Evolutionary conservation across 139 green algal species (phyloP).

Genomic region (Gonium pectorale): DNA sequence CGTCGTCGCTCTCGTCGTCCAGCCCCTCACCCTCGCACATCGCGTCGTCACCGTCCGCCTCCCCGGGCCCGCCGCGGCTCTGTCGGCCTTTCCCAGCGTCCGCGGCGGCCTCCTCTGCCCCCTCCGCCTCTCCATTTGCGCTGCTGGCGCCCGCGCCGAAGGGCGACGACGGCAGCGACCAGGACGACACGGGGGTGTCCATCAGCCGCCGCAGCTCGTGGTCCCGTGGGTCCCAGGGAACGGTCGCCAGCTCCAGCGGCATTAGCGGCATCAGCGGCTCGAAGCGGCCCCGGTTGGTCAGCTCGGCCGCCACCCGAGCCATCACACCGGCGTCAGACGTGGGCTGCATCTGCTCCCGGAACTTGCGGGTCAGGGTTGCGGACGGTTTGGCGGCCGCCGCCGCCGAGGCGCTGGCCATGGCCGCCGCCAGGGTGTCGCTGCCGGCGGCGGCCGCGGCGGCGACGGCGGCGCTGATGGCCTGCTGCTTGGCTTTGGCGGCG

Average conservation of each 20-base stretch:
- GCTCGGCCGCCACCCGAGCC: conserved; percentile 47
- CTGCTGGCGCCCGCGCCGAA: no score
- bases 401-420: background rate
- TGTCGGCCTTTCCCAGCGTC: no score
- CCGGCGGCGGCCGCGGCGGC: conserved; percentile 18
- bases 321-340: conserved; percentile 14
- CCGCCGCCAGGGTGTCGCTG: background rate
- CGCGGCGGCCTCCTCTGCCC: no score
- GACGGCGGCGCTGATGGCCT: conserved; percentile 19
- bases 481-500: conserved; percentile 35
- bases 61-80: no score
- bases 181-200: background rate
- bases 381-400: background rate
- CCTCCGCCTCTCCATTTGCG: no score
- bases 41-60: no score
- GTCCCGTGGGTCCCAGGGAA: conserved; percentile 28
- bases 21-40: no score
- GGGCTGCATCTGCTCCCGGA: conserved; percentile 43
- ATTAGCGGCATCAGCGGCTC: conserved; percentile 63
- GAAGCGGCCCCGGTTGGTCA: conserved; percentile 55
- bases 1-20: no score
- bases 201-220: conserved; percentile 34
- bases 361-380: conserved; percentile 1
- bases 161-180: no score
- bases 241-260: conserved; percentile 20